These are phyloP conservation scores for Lathyrus oleraceus DNA, from an alignment of 306 rosid species.

Conservation along the genomic window DNA sequence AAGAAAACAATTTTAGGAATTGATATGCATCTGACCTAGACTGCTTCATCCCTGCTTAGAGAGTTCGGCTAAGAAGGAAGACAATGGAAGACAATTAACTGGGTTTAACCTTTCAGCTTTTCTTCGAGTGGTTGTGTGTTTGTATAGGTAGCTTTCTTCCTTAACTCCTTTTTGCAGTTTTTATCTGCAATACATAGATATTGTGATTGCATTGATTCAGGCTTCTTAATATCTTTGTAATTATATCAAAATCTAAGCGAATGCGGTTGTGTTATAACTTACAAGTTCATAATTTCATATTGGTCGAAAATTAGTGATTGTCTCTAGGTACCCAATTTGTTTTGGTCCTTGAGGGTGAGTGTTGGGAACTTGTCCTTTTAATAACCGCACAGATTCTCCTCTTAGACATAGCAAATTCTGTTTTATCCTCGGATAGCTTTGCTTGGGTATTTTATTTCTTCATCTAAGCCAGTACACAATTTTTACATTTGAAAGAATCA, in stretches of 20 bases:
- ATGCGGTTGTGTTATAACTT: constrained; percentile 51
- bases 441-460: too few relatives aligned
- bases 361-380: too few relatives aligned
- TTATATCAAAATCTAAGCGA: constrained; percentile 57
- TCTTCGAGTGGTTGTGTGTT: constrained; percentile 75
- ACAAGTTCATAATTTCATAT: constrained; percentile 45
- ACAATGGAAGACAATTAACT: constrained; percentile 63
- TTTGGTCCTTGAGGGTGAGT: neutral
- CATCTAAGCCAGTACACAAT: too few relatives aligned
- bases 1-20: constrained; percentile 44
- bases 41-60: constrained; percentile 67
- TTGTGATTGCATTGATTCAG: constrained; percentile 76
- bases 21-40: constrained; percentile 88
- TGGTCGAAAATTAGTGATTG: constrained; percentile 19
- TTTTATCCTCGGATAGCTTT: too few relatives aligned
- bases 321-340: neutral
- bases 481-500: too few relatives aligned
- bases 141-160: constrained; percentile 73
- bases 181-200: constrained; percentile 77
- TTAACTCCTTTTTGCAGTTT: constrained; percentile 50
- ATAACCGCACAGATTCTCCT: too few relatives aligned
- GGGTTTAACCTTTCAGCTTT: constrained; percentile 72
- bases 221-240: constrained; percentile 84
- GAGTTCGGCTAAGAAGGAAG: constrained; percentile 55
- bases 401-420: too few relatives aligned